Base-by-base conservation (phyloP, 257 asterid genomes). In the Thymus mandschuricus region DNA sequence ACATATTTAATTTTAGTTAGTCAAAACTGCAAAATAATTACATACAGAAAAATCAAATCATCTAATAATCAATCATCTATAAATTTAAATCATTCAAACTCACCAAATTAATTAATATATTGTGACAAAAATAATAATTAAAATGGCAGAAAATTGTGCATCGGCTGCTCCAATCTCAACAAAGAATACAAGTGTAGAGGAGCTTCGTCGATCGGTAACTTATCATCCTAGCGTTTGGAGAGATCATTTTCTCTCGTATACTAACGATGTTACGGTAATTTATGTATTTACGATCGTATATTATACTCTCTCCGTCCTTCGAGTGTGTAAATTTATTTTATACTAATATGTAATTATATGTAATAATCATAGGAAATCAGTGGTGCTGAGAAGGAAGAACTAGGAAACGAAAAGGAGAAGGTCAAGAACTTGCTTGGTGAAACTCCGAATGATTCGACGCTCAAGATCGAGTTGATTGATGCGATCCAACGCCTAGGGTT, bases 401-500 rank as follows among this genome's bases (percentile, higher is more conserved):
- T 46, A 6, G 75, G 44, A 55, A 41, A 2, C 5, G 61, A 13
- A 4, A 75, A 55, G 61, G 69, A 60, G 52, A 41, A 66, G 11
- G 75, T 75, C 0, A 65, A 12, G 60, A 66, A 66, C 5, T 15
- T 75, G 55, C 1, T 75, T 0, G 64, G 10, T 9, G 64, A 73
- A 15, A 52, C 64, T 9, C 54, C 69, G 6, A 45, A 72, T 8
- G 60, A 71, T 3, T 65, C 68, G 6, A n/a, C 1, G 49, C 31
- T 35, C 2, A 75, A 74, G 29, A 6, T 75, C n/a, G 43, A 71
- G 3, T 46, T 75, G 33, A 70, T 75, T 30, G 75, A 75, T 46
- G 62, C 79, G 58, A 69, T 78, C 70, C 79, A 78, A 64, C 76
- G 82, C 1, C 82, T 78, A 6, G 82, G 82, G 10, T 64, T 78